These are phyloP conservation scores for Graphilbum fragrans DNA, from an alignment of 2,329 filamentous ascomycete species.

Conservation along the genomic window DNA sequence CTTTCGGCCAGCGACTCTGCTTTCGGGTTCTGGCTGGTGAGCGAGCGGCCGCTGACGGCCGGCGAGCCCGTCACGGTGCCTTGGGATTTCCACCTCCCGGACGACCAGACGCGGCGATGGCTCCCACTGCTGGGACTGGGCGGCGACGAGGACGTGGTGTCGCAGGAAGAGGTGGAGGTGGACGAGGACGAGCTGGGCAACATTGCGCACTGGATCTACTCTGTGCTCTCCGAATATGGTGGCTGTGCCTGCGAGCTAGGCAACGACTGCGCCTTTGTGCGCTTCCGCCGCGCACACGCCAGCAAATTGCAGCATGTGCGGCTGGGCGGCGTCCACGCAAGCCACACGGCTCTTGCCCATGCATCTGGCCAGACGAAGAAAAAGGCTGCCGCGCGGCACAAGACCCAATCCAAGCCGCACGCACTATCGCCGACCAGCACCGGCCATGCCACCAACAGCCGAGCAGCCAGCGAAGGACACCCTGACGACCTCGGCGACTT, in stretches of 20 bases:
- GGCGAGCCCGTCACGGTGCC: constrained; percentile 51
- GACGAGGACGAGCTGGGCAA: constrained; percentile 47
- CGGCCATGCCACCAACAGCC: constrained; percentile 48
- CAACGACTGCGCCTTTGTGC: constrained; percentile 49
- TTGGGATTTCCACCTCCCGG: constrained; percentile 57
- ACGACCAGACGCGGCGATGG: constrained; percentile 38
- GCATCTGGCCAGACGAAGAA: constrained; percentile 30
- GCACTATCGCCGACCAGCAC: constrained; percentile 51
- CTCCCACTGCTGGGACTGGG: constrained; percentile 48
- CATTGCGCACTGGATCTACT: constrained; percentile 53
- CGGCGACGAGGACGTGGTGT: constrained; percentile 45
- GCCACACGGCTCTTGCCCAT: constrained; percentile 17
- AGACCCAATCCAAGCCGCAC: constrained; percentile 39
- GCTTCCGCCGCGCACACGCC: constrained; percentile 48
- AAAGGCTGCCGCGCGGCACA: constrained; percentile 25
- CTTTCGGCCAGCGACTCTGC: constrained; percentile 62
- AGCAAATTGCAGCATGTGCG: constrained; percentile 24
- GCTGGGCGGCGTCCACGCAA: not conserved
- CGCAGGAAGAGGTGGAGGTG: constrained; percentile 39
- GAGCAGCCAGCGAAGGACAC: constrained; percentile 50
- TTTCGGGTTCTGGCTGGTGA: constrained; percentile 89
- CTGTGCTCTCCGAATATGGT: constrained; percentile 64
- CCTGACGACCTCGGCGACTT: constrained; percentile 41
- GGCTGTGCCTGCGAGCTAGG: constrained; percentile 64
- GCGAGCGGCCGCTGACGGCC: constrained; percentile 59